Evolutionary conservation across 129 eudicot genomes (phyloP).

Genomic region (Saussurea involucrata): DNA sequence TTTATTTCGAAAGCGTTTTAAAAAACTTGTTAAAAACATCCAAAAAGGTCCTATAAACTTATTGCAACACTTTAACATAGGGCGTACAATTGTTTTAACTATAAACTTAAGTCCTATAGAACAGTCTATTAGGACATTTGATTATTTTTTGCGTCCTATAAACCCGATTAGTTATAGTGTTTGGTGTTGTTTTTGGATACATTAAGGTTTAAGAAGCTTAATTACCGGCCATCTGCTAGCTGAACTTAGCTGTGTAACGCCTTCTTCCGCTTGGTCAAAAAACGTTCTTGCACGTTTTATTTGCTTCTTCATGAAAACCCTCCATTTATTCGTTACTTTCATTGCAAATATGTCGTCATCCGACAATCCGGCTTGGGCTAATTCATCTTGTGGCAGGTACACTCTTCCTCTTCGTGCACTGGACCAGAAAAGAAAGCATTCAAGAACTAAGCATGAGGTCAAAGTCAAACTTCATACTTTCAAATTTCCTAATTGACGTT

Average conservation of each 20-base stretch:
- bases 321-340: conserved; percentile 94
- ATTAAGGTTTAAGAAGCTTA: conserved; percentile 21
- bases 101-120: background rate
- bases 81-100: background rate
- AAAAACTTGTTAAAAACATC: too few species aligned
- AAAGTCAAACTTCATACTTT: conserved; percentile 13
- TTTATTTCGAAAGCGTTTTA: background rate
- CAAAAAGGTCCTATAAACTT: background rate
- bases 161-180: background rate
- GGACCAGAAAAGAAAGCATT: conserved; percentile 1
- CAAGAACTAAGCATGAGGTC: conserved; percentile 4
- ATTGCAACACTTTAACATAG: background rate
- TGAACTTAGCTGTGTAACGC: conserved; percentile 79
- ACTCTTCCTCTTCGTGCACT: conserved; percentile 97
- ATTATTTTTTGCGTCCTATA: background rate
- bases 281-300: conserved; percentile 88
- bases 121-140: too few species aligned
- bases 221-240: conserved; percentile 99
- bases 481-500: background rate
- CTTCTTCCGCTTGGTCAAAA: conserved; percentile 90
- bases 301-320: conserved; percentile 88
- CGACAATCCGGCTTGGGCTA: conserved; percentile 85
- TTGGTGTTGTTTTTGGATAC: background rate
- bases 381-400: conserved; percentile 91
- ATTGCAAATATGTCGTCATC: conserved; percentile 92